A percentile compares a stretch with the other conserved stretches of the same genome.
phyloP scores from a whole-genome alignment of 2,329 filamentous ascomycete genomes.

The Fusarium veterinarium region DNA sequence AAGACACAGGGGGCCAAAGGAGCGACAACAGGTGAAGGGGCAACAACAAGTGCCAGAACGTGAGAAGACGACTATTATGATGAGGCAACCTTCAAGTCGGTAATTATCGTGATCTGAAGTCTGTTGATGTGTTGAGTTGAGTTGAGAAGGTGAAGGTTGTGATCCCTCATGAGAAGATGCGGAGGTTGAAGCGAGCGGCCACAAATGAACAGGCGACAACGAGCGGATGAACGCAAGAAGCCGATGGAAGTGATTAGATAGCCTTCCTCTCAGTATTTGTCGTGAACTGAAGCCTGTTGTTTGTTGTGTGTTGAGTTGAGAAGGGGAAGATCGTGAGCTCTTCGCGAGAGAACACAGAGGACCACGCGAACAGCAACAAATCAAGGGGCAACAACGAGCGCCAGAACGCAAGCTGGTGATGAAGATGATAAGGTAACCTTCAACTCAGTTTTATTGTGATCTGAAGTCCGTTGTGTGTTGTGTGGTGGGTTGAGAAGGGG shows the following conservation, averaged over 20 bases:
- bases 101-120: neutral
- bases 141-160: neutral
- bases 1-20: neutral
- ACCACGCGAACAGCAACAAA: neutral
- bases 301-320: neutral
- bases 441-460: neutral
- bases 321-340: neutral
- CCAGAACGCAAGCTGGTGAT: neutral
- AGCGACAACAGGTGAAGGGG: neutral
- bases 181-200: neutral
- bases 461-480: neutral
- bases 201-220: neutral
- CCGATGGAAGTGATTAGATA: neutral
- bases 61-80: neutral
- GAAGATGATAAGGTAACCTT: neutral
- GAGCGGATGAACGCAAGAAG: neutral
- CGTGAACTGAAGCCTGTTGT: neutral
- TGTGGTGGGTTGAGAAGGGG: neutral
- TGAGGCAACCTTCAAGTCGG: rapidly evolving
- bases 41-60: neutral
- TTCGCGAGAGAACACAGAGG: neutral
- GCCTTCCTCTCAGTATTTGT: neutral
- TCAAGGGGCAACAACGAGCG: neutral
- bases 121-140: neutral
- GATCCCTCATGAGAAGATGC: neutral